A percentile compares a stretch with the other conserved stretches of the same genome.
These are phyloP conservation scores for Wallacemonas sp. DNA, from an alignment of 208 protist species.

Conservation along the genomic window DNA sequence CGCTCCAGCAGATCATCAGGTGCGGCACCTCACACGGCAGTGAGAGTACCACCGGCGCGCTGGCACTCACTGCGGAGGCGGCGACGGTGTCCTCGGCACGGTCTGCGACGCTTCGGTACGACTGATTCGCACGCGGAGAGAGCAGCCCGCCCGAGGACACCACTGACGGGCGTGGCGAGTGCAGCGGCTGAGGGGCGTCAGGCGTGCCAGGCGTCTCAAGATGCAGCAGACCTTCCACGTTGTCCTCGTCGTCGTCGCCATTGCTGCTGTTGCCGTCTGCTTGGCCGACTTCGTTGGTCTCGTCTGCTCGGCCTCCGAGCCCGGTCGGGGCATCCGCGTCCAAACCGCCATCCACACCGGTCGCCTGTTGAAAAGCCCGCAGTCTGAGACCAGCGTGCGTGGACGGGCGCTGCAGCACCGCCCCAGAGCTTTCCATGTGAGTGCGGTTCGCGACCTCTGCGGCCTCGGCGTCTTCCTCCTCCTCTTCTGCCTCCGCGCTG, in stretches of 20 bases:
- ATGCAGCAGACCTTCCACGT: not conserved
- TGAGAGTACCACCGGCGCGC: constrained; percentile 38
- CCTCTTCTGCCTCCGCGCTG: constrained; percentile 36
- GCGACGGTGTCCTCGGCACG: constrained; percentile 7
- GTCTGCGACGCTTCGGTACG: not conserved
- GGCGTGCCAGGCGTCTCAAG: not conserved
- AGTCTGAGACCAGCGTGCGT: not conserved
- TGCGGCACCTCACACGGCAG: constrained; percentile 79
- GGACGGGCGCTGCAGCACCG: constrained; percentile 3
- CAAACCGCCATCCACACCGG: not conserved
- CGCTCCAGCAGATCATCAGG: constrained; percentile 93
- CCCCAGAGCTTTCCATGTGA: not conserved
- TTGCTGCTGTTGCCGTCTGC: not conserved
- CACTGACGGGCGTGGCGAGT: not conserved
- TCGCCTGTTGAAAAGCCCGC: not conserved
- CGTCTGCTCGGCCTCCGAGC: too few relatives aligned
- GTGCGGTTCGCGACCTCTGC: not conserved
- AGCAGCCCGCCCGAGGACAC: not conserved
- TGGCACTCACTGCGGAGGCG: not conserved
- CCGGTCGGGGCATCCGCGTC: too few relatives aligned
- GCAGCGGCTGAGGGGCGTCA: not conserved
- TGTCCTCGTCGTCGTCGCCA: not conserved
- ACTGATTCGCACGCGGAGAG: too few relatives aligned
- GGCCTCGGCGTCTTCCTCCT: constrained; percentile 23
- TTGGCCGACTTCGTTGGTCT: too few relatives aligned